Evolutionary conservation across 2,329 filamentous ascomycete species (phyloP), one percentile per base, ranked within the genome.

Genomic region (Nemania bipapillata): DNA sequence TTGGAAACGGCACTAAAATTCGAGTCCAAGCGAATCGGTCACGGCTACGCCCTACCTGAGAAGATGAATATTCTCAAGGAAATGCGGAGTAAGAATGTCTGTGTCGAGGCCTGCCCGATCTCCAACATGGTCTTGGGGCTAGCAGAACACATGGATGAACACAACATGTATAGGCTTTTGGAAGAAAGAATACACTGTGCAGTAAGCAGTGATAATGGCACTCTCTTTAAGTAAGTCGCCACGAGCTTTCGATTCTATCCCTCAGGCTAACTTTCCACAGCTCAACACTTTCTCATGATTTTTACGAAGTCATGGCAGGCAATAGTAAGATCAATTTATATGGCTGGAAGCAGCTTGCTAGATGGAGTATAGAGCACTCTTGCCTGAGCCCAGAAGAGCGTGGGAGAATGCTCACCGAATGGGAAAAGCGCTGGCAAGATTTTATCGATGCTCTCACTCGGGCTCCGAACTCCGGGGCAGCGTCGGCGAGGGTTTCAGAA

Each of bases 111-210:
- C 1, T 93, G 91, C 73, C 91, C 91, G 0, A 92, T 93, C 57
- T 93, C 90, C 0, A 94, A 93, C 75, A 91, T 94, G 81, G 83
- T 93, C 0, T 80, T 93, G 20, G 90, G 91, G 37, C 83, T 94
- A 20, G 91, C 90, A 58, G 85, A 89, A 8, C 85, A 87, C 53
- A 85, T 89, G 65, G 85, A 86, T 42, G 89, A 90, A 12, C 91
- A 93, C 74, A 81, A 89, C 17, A 87, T 91, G 77, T 92, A 92
- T 45, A 83, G 85, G 69, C 81, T 94, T 26, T 82, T 93, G 63
- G 90, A 90, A n/a, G 89, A 91, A 62, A 88, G 90, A 42, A 86
- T 93, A 57, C 90, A 91, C 56, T 94, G 91, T 79, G 91, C 91
- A 0, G 82, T 93, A 47, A 93, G 89, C 74, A 91, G 90, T 24